A percentile compares a stretch with the other conserved stretches of the same genome.
Evolutionary conservation across 2,329 filamentous ascomycete genomes (phyloP).

Genomic region (Fonsecaea nubica): DNA sequence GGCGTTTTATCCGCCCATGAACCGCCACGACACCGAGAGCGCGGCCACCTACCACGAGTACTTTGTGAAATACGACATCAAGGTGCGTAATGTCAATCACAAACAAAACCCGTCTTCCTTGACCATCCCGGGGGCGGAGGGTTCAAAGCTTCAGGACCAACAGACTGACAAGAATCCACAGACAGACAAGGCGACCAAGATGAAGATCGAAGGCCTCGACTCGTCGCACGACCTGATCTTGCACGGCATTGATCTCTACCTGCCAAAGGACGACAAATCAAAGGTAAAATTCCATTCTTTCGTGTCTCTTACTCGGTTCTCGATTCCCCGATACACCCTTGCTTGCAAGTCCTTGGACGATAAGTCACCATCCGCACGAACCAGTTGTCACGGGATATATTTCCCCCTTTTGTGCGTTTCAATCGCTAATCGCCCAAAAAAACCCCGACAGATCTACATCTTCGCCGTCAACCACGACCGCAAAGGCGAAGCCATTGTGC

Average conservation of each 20-base stretch:
- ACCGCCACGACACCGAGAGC: constrained; percentile 18
- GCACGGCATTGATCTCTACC: constrained; percentile 30
- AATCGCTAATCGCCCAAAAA: no score
- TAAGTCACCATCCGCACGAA: no score
- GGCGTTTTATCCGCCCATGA: constrained; percentile 28
- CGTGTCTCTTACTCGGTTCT: not conserved
- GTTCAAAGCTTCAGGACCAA: no score
- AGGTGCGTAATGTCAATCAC: constrained; percentile 15
- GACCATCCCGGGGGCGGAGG: no score
- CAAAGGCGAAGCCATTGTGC: constrained; percentile 25
- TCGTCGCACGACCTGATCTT: constrained; percentile 29
- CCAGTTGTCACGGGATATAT: no score
- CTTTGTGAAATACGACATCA: constrained; percentile 34
- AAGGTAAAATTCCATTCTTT: constrained; percentile 7
- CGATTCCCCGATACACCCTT: no score
- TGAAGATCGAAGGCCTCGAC: constrained; percentile 29
- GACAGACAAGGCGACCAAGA: constrained; percentile 20
- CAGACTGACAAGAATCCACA: constrained; percentile 2
- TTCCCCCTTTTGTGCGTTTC: no score
- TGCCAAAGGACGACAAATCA: constrained; percentile 20
- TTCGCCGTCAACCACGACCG: constrained; percentile 35
- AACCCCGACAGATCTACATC: constrained; percentile 29
- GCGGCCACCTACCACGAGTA: constrained; percentile 31
- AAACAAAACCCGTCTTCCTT: no score
- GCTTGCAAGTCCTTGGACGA: no score